A percentile compares a stretch with the other conserved stretches of the same genome.
Evolutionary conservation across 495 filamentous ascomycete species (phyloP).

Genomic region (Haplographium delicatum): DNA sequence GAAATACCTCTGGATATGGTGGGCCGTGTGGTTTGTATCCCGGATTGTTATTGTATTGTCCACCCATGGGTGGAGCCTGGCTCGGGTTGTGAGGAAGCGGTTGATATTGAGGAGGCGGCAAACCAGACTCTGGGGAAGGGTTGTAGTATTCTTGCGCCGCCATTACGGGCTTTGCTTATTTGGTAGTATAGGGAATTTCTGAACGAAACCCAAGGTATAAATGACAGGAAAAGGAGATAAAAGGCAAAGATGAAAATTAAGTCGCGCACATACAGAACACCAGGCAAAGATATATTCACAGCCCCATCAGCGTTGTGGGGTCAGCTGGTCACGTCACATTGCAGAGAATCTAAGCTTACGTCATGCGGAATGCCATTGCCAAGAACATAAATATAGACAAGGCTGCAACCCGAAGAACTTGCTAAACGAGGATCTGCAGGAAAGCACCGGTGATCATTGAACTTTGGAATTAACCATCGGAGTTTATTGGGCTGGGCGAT

Average conservation of each 20-base stretch:
- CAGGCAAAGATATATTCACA: background rate
- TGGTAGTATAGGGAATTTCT: background rate
- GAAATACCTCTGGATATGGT: background rate
- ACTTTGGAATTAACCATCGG: too few species aligned
- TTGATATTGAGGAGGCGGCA: background rate
- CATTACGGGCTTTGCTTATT: constrained; percentile 9
- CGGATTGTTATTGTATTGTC: background rate
- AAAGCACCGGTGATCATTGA: too few species aligned
- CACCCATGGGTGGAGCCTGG: too few species aligned
- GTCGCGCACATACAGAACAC: background rate
- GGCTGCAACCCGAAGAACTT: too few species aligned
- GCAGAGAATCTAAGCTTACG: too few species aligned
- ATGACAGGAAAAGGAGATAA: background rate
- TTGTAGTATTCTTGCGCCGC: constrained; percentile 18
- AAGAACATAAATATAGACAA: too few species aligned
- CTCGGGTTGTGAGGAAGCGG: background rate
- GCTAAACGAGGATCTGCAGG: too few species aligned
- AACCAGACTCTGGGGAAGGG: too few species aligned
- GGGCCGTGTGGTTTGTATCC: background rate
- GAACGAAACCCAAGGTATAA: background rate
- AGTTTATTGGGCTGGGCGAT: too few species aligned
- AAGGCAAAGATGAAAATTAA: background rate
- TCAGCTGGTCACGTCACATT: background rate
- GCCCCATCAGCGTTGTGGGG: background rate
- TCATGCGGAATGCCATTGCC: background rate